phyloP scores from a whole-genome alignment of 768 basidiomycete genomes.

The Suillus decipiens region DNA sequence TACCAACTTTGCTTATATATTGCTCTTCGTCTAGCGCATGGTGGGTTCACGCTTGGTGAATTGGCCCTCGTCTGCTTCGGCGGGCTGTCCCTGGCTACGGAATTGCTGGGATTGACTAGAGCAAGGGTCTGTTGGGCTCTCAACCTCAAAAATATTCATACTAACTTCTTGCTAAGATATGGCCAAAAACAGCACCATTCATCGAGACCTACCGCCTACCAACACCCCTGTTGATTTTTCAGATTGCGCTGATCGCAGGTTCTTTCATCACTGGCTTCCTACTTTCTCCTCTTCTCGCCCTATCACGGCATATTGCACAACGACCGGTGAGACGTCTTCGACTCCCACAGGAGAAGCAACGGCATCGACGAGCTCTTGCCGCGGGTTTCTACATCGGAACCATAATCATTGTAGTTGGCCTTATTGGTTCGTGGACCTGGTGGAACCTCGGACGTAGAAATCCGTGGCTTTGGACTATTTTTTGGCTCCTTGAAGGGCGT shows the following conservation, averaged over 20 bases:
- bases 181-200: constrained; percentile 76
- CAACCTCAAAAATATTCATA: background rate
- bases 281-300: constrained; percentile 88
- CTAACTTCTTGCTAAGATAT: constrained; percentile 52
- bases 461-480: constrained; percentile 85
- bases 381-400: constrained; percentile 81
- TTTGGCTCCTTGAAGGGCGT: constrained; percentile 75
- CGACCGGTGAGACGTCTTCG: constrained; percentile 80
- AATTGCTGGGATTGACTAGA: constrained; percentile 81
- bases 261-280: constrained; percentile 91
- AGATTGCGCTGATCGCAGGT: constrained; percentile 90
- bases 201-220: constrained; percentile 93
- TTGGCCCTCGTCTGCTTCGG: constrained; percentile 87
- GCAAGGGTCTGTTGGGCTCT: constrained; percentile 53
- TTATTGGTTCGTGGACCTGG: constrained; percentile 91
- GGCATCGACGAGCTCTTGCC: constrained; percentile 82
- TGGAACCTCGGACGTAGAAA: constrained; percentile 81
- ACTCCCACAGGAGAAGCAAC: constrained; percentile 78
- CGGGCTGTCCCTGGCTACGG: constrained; percentile 83
- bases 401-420: constrained; percentile 71
- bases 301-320: constrained; percentile 90
- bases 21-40: constrained; percentile 85
- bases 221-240: constrained; percentile 89
- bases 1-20: constrained; percentile 92
- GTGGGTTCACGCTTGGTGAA: constrained; percentile 96